phyloP scores from a whole-genome alignment of 495 filamentous ascomycete genomes.

The Penicillium argentinense region DNA sequence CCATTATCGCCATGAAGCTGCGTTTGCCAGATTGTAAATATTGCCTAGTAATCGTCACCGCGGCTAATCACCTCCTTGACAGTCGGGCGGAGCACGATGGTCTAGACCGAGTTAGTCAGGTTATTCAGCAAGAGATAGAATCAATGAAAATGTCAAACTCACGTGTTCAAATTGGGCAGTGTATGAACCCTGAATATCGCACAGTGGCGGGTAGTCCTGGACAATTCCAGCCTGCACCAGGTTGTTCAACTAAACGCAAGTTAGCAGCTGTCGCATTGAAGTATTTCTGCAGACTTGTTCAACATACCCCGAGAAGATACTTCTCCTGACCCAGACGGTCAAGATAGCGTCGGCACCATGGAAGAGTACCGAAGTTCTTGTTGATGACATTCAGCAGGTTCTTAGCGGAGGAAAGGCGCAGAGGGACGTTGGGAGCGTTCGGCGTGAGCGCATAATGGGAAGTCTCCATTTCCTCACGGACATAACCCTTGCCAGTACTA shows the following conservation, averaged over 20 bases:
- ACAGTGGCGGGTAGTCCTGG: constrained; percentile 84
- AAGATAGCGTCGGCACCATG: constrained; percentile 82
- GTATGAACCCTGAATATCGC: constrained; percentile 92
- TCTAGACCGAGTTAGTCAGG: constrained; percentile 49
- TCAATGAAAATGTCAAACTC: constrained; percentile 36
- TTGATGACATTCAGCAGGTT: constrained; percentile 80
- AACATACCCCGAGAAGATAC: constrained; percentile 76
- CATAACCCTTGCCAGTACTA: constrained; percentile 84
- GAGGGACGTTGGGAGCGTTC: constrained; percentile 65
- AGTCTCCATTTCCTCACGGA: constrained; percentile 75
- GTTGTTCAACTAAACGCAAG: constrained; percentile 71
- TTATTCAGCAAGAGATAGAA: constrained; percentile 23
- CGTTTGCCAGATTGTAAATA: too few relatives aligned
- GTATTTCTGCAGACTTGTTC: constrained; percentile 5
- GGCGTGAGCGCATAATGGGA: constrained; percentile 72
- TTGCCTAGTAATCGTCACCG: constrained; percentile 82
- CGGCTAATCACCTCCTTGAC: constrained; percentile 93
- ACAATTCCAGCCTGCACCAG: constrained; percentile 82
- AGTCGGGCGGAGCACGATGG: constrained; percentile 80
- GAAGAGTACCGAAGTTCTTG: constrained; percentile 89
- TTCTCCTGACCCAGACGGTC: constrained; percentile 86
- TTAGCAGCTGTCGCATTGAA: constrained; percentile 17
- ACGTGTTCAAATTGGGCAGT: constrained; percentile 96
- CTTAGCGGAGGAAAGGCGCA: constrained; percentile 75
- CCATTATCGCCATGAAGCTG: too few relatives aligned